phyloP scores from a whole-genome alignment of 1,284 basidiomycete species.

The Malassezia sp. region DNA sequence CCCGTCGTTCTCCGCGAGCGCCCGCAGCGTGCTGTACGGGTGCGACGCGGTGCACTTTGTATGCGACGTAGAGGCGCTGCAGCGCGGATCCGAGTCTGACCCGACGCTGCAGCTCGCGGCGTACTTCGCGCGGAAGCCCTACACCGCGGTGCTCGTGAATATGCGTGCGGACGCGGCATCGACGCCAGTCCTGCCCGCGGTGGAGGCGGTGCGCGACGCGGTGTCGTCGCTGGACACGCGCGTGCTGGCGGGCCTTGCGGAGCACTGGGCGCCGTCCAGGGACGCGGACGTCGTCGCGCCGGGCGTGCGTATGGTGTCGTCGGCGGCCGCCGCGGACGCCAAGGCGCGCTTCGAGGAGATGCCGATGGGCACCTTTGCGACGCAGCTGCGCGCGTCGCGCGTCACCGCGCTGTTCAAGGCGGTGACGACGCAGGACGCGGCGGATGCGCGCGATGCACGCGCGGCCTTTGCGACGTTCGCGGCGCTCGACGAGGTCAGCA shows the following conservation, averaged over 20 bases:
- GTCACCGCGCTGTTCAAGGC: constrained; percentile 7
- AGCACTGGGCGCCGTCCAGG: neutral
- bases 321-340: constrained; percentile 5
- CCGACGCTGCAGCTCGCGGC: constrained; percentile 16
- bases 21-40: constrained; percentile 21
- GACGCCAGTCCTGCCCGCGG: neutral
- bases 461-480: neutral
- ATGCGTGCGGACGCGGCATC: constrained; percentile 17
- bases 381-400: constrained; percentile 6
- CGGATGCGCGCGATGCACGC: neutral
- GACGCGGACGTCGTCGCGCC: neutral
- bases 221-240: neutral
- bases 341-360: neutral
- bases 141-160: constrained; percentile 22
- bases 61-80: constrained; percentile 21
- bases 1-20: constrained; percentile 3
- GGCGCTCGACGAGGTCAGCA: neutral
- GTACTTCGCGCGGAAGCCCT: constrained; percentile 25
- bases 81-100: neutral
- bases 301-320: constrained; percentile 8
- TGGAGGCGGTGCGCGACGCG: neutral
- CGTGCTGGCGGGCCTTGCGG: neutral
- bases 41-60: constrained; percentile 24
- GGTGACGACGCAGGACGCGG: too few relatives aligned
- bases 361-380: constrained; percentile 1